Percentiles rank a stretch among this genome's conserved stretches.
Conservation (phyloP, 2,329 filamentous ascomycete species). For the Rhytidhysteron rufulum region DNA sequence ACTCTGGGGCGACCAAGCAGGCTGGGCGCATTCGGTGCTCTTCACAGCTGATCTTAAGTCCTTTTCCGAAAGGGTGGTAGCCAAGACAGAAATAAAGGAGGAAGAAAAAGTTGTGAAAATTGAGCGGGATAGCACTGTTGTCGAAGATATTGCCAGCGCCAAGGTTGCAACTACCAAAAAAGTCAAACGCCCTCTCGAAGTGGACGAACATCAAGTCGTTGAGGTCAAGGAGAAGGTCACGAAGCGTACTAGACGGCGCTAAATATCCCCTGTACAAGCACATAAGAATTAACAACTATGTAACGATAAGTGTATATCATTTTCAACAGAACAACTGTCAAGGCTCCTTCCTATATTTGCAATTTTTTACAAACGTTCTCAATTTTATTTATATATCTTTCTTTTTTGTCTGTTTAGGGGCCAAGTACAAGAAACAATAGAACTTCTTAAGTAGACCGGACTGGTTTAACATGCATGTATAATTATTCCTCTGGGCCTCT, state of each 20-base stretch:
- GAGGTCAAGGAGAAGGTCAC: conserved; percentile 36
- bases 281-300: too few species aligned
- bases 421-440: too few species aligned
- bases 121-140: conserved; percentile 21
- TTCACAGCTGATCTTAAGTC: conserved; percentile 89
- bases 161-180: conserved; percentile 31
- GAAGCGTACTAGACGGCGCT: conserved; percentile 33
- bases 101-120: conserved; percentile 35
- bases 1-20: conserved; percentile 89
- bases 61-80: conserved; percentile 66
- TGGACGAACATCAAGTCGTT: conserved; percentile 34
- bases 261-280: conserved; percentile 11
- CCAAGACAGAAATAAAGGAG: conserved; percentile 47
- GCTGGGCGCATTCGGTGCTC: conserved; percentile 95
- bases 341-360: too few species aligned
- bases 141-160: conserved; percentile 7
- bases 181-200: conserved; percentile 40
- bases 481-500: too few species aligned
- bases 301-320: too few species aligned
- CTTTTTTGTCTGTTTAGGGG: too few species aligned
- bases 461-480: too few species aligned
- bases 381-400: too few species aligned
- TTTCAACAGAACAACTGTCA: too few species aligned
- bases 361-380: too few species aligned
- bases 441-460: too few species aligned